Base-by-base conservation (phyloP, 306 rosid species). In the Benincasa hispida region DNA sequence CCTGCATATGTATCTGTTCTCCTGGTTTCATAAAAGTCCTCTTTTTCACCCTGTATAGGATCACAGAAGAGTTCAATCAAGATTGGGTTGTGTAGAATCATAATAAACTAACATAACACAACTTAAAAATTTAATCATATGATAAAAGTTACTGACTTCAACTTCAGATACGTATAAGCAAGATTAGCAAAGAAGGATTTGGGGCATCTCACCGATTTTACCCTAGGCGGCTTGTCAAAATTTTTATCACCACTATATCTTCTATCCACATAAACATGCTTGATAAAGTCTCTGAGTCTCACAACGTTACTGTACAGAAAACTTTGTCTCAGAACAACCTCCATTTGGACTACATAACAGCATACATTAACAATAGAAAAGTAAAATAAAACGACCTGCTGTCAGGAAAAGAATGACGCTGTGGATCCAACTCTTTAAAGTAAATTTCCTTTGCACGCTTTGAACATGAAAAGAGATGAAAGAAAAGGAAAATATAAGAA, bases 201-300 rank as follows among this genome's bases (percentile, higher is more conserved):
- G 42, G 21, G 66, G 79, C 66, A 79, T 58, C 83, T 82, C 79
- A 93, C 90, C 78, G 47, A 76, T 81, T 85, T 91, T 50, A 1
- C 85, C 87, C 88, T 88, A 3, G 92, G 97, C 35, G 94, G 91
- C 84, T 84, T 91, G 85, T 91, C 98, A 74, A 18, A 32, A 41
- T 80, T 74, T 86, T 81, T 88, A 75, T 90, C 97, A 45, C 95
- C 93, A 3, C 85, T 86, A 77, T 85, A 94, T 87, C 95, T 86
- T 84, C 91, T 87, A 80, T 94, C 98, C 82, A 84, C 95, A n/a
- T 90, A 94, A 80, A 90, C 93, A 81, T 94, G 98, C 88, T 90
- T 94, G 77, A 94, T 90, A 79, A 94, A 94, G 81, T 89, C 97
- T 42, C 98, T 87, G 68, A 94, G 98, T 82, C 91, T 88, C 83